Conservation (phyloP, 192 early-diverging fungal species). For the Gamsiella multidivaricata region DNA sequence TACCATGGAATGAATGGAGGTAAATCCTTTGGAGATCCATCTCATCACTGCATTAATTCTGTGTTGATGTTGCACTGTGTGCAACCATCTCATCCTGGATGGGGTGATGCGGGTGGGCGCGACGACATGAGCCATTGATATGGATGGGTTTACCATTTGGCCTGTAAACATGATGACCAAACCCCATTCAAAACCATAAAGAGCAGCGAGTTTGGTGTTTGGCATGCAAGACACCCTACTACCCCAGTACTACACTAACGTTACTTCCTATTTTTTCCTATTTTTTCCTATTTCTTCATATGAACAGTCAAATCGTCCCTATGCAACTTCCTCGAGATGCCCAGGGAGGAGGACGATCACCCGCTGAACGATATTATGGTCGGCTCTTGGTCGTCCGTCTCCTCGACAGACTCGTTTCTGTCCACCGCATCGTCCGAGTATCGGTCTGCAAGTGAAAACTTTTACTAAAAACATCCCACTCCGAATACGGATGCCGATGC, state of each 20-base stretch:
- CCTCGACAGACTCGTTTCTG: conserved; percentile 38
- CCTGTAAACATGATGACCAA: conserved; percentile 13
- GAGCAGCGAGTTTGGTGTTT: background rate
- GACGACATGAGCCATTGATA: background rate
- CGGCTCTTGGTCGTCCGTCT: conserved; percentile 44
- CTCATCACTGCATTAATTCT: no score
- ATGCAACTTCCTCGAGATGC: conserved; percentile 10
- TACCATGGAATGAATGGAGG: no score
- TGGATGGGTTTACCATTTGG: background rate
- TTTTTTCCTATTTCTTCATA: background rate
- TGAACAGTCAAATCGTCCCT: conserved; percentile 37
- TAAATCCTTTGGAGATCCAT: no score
- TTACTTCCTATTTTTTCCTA: background rate
- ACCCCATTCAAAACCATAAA: conserved; percentile 1
- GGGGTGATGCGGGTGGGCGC: background rate
- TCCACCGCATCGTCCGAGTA: conserved; percentile 31
- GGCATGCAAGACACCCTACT: background rate
- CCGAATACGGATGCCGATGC: no score
- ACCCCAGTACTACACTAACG: background rate
- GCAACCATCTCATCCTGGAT: no score
- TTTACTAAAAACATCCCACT: no score
- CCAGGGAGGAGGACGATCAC: conserved; percentile 36
- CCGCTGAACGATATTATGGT: conserved; percentile 36
- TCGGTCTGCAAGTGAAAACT: conserved; percentile 25
- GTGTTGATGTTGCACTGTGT: background rate